phyloP scores from a whole-genome alignment of 2,329 filamentous ascomycete genomes.

The Sporothrix luriei region DNA sequence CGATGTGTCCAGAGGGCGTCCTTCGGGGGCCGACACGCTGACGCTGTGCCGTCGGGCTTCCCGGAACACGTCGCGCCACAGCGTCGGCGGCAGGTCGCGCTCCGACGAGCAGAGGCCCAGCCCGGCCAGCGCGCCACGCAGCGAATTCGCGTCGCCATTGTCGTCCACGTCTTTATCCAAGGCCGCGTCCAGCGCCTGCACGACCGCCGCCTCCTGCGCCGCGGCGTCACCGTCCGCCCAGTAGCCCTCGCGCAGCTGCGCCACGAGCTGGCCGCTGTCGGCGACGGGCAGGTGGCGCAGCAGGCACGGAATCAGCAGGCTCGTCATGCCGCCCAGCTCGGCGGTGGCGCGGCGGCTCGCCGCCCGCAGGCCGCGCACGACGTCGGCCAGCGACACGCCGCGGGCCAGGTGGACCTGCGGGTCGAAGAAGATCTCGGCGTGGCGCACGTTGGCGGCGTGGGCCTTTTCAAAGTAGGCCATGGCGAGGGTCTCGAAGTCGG shows the following conservation, averaged over 20 bases:
- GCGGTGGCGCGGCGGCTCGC: constrained; percentile 62
- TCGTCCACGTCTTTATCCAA: constrained; percentile 14
- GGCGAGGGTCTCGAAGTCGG: constrained; percentile 73
- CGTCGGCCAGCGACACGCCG: constrained; percentile 63
- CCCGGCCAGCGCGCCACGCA: constrained; percentile 36
- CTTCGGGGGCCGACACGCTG: constrained; percentile 46
- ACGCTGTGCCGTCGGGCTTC: constrained; percentile 47
- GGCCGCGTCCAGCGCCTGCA: constrained; percentile 24
- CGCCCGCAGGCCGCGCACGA: constrained; percentile 64
- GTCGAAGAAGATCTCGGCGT: constrained; percentile 80
- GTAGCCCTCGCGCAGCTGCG: constrained; percentile 48
- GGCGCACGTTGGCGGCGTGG: constrained; percentile 64
- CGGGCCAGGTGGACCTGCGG: constrained; percentile 71
- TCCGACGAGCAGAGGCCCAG: constrained; percentile 42
- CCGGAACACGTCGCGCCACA: constrained; percentile 64
- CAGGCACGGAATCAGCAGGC: constrained; percentile 71
- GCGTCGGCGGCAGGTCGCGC: constrained; percentile 47
- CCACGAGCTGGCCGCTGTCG: constrained; percentile 55
- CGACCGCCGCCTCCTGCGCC: constrained; percentile 24
- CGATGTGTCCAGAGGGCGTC: constrained; percentile 35
- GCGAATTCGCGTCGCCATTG: background rate
- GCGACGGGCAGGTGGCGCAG: constrained; percentile 67
- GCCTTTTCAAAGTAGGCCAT: constrained; percentile 71
- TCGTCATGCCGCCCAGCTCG: constrained; percentile 63
- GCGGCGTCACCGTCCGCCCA: constrained; percentile 40